Base-by-base conservation (phyloP, 2,329 filamentous ascomycete species). In the Aspergillus oerlinghausenensis region DNA sequence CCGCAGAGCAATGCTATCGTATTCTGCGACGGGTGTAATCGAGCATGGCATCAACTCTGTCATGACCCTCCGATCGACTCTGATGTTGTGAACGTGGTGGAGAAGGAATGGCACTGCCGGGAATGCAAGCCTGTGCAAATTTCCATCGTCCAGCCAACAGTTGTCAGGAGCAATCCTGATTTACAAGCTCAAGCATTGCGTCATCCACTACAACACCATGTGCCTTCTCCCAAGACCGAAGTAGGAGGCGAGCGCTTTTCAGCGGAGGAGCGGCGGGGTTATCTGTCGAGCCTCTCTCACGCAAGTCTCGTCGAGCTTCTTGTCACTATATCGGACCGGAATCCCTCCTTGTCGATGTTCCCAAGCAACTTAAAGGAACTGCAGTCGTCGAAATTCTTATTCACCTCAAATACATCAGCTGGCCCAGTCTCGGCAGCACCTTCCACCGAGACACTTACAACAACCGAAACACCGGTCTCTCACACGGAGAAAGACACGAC, bases 11-110 rank as follows among this genome's bases (percentile, higher is more conserved):
- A 94, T 74, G 84, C 87, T 74, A 92, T 95, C 69, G 89, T 94
- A 2, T 91, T 92, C 72, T 95, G 90, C 75, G 89, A 93, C 73
- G 86, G 86, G 17, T 95, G 90, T 76, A 89, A 90, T 69, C 80
- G 81, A 29, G 84, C 86, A 45, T 95, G 90, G 83, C 90, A 95
- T 72, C 89, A 92, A 70, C 84, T 85, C 65, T 95, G 90, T 67
- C 90, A 95, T 70, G 82, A 89, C 57, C 90, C 90, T 1, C 82
- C 82, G 8, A 89, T 95, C 58, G 80, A 82, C n/a, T 83, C 87
- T 59, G 83, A 87, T 19, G 84, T 88, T 21, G 82, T 92, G 49
- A 80, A 80, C 38, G 82, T 89, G 58, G 79, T 85, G 60, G 83
- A 84, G 60, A 83, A 83, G 58, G 84, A 86, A 61, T 94, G 90